Base-by-base conservation (phyloP, 257 asterid genomes). In the Avicennia marina region DNA sequence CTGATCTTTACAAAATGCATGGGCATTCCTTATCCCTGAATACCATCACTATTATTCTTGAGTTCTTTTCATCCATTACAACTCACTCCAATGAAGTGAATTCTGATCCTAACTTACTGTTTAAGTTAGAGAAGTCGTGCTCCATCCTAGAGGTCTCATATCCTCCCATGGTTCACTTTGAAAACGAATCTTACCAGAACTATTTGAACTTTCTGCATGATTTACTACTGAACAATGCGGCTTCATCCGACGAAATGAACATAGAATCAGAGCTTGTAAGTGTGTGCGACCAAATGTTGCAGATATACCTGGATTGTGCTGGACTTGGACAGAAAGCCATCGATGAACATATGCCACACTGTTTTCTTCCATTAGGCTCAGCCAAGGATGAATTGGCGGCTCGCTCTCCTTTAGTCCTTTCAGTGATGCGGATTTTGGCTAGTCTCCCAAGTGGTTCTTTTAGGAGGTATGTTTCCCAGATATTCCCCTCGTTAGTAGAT, bases 161-260 rank as follows among this genome's bases (percentile, higher is more conserved):
- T n/a, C 95, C 96, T 65, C 98, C 98, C 10, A 47, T 89, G 60
- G 87, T 93, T 68, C 91, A 84, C 77, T 93, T 89, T 65, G 98
- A 93, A 71, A 93, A 82, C 6, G 97, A 93, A 69, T 78, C 87
- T 11, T 81, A 80, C 74, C 86, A 72, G 76, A 75, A 64, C 60
- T 83, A 81, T 75, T 49, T 88, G 11, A 82, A 77, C 75, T 78
- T 81, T 53, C 74, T 89, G 82, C 81, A 81, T 17, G 89, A 77
- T 78, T 72, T 91, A 61, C 80, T 85, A 17, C 62, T 55, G 53
- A 76, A 65, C 33, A 64, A 69, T 72, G 76, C 88, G 43, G 56
- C 71, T 52, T 58, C 75, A 34, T 72, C 75, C 1, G 60, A 80
- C 67, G 87, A 81, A 71, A 83, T 62, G 72, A 75, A 80, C 31